Evolutionary conservation across 75 land plant species (phyloP), one percentile per base, ranked within the genome.

Genomic region (Ceratopteris richardii): DNA sequence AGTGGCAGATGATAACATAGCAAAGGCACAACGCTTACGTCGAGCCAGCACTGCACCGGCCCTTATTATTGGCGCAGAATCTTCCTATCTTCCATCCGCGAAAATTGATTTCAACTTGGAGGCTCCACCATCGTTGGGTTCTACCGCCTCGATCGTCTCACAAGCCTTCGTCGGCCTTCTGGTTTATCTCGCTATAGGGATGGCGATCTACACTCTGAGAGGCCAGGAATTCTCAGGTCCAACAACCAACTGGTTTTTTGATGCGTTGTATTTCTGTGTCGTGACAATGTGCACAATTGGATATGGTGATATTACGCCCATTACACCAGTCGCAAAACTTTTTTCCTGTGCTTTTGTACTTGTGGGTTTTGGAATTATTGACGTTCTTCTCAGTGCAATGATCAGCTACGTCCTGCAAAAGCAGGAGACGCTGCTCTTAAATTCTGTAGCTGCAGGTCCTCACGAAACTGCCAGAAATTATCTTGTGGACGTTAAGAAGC

Each of bases 281-380:
- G 73, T 72, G 13, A 72, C 72, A 23, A 72, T 72, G 74, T 72
- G 74, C 48, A 72, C 71, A 27, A 51, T 72, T 26, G 74, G 74
- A 2, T 72, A 72, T 27, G 71, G 74, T n/a, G 74, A 72, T 63
- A 72, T 72, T 3, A 52, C 63, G 7, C 74, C 71, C 21, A 37
- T 58, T 0, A 51, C 71, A n/a, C 64, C 72, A 11, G 25, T 40
- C 1, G 56, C 74, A 24, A 72, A 72, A 63, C 63, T 72, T 3
- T 66, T 72, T 44, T 27, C 63, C 18, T 72, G 71, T 22, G 5
- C 19, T 9, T 66, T 66, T 6, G 73, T 68, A 17, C 31, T 72
- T 9, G 19, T 72, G 6, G 63, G 74, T 1, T 66, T 72, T 24
- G 65, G 73, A 2, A 67, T 73, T 22, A 55, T 67, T 18, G 73